Evolutionary conservation across 192 early-diverging fungal genomes (phyloP).

Genomic region (Umbelopsis sp.): DNA sequence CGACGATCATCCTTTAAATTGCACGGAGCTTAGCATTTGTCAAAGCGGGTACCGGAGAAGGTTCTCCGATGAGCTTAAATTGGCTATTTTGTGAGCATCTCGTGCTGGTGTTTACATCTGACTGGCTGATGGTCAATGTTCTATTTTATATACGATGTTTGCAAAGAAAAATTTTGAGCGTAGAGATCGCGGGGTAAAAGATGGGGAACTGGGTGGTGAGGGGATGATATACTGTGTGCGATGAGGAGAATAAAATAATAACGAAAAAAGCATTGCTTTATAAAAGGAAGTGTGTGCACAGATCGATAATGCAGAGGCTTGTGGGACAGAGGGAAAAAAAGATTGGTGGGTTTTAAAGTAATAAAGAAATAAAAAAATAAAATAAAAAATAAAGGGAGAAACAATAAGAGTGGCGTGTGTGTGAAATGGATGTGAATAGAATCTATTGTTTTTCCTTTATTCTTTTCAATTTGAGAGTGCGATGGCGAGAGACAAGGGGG

Average conservation of each 20-base stretch:
- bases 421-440: no score
- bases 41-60: not conserved
- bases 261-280: not conserved
- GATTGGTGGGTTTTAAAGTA: conserved; percentile 5
- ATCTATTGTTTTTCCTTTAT: no score
- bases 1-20: not conserved
- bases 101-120: not conserved
- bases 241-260: not conserved
- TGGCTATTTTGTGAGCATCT: not conserved
- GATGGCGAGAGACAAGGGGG: no score
- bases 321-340: not conserved
- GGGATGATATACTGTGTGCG: not conserved
- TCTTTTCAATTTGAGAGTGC: no score
- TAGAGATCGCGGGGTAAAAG: not conserved
- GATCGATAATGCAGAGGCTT: conserved; percentile 3
- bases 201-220: no score
- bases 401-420: no score
- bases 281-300: not conserved
- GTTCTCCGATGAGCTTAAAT: not conserved
- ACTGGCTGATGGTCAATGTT: not conserved
- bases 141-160: not conserved
- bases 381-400: not conserved
- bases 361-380: not conserved
- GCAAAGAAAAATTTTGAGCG: not conserved
- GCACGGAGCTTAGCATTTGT: not conserved